Evolutionary conservation across 192 early-diverging fungal species (phyloP).

Genomic region (Dimargaris cristalligena): DNA sequence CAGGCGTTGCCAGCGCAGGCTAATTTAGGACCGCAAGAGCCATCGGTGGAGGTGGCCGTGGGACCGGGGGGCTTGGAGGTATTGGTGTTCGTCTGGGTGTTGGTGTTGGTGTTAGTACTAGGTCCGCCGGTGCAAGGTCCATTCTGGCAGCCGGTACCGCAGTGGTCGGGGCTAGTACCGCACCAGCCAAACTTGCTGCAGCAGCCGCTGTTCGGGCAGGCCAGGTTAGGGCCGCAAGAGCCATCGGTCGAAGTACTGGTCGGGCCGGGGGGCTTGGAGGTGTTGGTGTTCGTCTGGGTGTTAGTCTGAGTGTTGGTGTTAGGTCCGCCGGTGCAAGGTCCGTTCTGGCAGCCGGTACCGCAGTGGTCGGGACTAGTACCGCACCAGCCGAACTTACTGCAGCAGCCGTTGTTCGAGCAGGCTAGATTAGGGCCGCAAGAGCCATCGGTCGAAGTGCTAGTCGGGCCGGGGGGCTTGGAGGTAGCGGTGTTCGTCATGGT

Average conservation of each 20-base stretch:
- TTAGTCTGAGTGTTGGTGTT: too few species aligned
- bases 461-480: background rate
- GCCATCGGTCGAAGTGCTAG: background rate
- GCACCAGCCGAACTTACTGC: background rate
- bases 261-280: background rate
- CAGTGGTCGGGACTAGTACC: background rate
- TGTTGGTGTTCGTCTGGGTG: too few species aligned
- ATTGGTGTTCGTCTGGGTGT: background rate
- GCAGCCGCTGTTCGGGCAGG: constrained; percentile 1
- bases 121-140: constrained; percentile 4
- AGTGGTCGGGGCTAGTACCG: background rate
- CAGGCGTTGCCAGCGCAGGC: background rate
- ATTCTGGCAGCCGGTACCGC: constrained; percentile 1
- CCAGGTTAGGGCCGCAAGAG: background rate
- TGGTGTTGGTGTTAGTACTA: background rate
- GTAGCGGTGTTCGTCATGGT: background rate
- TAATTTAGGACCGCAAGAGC: background rate
- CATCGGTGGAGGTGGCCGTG: background rate
- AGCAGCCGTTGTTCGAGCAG: background rate
- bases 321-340: background rate
- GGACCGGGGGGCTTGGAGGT: background rate
- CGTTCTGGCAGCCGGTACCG: constrained; percentile 12
- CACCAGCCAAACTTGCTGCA: constrained; percentile 9
- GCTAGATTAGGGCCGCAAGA: background rate
- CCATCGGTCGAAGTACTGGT: background rate